Evolutionary conservation across 2,329 filamentous ascomycete species (phyloP).

Genomic region (Colletotrichum sp.): DNA sequence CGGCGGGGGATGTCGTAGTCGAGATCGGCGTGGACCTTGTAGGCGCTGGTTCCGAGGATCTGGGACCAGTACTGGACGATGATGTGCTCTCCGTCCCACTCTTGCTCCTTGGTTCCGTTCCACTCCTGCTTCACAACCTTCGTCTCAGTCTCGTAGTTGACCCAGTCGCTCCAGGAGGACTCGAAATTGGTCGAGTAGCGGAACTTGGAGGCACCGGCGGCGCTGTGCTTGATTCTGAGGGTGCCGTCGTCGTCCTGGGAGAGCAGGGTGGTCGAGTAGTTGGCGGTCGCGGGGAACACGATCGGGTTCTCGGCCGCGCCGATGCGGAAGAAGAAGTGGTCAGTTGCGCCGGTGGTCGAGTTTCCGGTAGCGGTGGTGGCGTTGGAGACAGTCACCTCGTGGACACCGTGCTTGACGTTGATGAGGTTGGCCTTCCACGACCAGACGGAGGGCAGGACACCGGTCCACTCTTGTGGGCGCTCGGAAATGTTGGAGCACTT

Average conservation of each 20-base stretch:
- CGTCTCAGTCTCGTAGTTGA: conserved; percentile 56
- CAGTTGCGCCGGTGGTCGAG: conserved; percentile 53
- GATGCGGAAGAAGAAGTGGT: conserved; percentile 55
- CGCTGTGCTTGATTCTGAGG: conserved; percentile 58
- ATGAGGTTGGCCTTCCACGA: conserved; percentile 55
- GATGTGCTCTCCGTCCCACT: conserved; percentile 67
- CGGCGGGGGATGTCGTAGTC: conserved; percentile 46
- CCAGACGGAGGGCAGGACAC: conserved; percentile 59
- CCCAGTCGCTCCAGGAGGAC: conserved; percentile 63
- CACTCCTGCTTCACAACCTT: conserved; percentile 54
- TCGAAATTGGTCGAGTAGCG: conserved; percentile 70
- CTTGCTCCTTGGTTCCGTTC: conserved; percentile 61
- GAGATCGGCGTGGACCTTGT: conserved; percentile 64
- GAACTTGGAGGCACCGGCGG: conserved; percentile 67
- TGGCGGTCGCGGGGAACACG: conserved; percentile 27
- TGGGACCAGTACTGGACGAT: conserved; percentile 69
- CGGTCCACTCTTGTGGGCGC: conserved; percentile 44
- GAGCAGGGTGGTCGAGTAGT: conserved; percentile 53
- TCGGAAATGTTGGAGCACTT: conserved; percentile 46
- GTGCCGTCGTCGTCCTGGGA: conserved; percentile 36
- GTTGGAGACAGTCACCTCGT: conserved; percentile 62
- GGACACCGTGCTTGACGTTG: conserved; percentile 67
- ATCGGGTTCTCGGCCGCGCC: conserved; percentile 13
- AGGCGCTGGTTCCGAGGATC: conserved; percentile 62
- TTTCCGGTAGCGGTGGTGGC: conserved; percentile 46